These are phyloP conservation scores for Populus alba DNA, from an alignment of 345 rosid species.

Conservation along the genomic window DNA sequence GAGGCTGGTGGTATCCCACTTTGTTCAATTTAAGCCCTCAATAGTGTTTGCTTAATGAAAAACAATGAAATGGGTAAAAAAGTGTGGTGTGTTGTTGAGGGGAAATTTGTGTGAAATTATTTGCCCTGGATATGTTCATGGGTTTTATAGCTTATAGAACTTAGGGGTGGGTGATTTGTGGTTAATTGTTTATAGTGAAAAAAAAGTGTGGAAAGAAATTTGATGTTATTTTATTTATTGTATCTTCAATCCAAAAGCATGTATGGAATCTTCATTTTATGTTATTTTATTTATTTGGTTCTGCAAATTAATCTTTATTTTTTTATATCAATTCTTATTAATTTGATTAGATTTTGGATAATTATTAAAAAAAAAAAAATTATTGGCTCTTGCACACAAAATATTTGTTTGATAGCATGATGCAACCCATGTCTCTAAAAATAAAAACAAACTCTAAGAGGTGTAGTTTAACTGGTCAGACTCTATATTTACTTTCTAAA, in stretches of 20 bases:
- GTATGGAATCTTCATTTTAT: too few relatives aligned
- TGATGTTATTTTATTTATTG: not conserved
- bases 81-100: not conserved
- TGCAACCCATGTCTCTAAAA: too few relatives aligned
- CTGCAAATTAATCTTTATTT: not conserved
- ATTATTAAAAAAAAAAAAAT: not conserved
- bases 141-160: not conserved
- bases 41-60: slow-evolving; percentile 29
- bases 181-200: not conserved
- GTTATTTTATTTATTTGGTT: not conserved
- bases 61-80: slow-evolving; percentile 5
- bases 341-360: not conserved
- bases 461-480: too few relatives aligned
- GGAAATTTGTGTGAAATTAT: slow-evolving; percentile 1
- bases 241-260: not conserved
- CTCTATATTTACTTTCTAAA: too few relatives aligned
- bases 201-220: too few relatives aligned
- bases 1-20: slow-evolving; percentile 11
- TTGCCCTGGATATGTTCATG: not conserved
- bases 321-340: not conserved
- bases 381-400: too few relatives aligned
- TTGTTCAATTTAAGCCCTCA: slow-evolving; percentile 26
- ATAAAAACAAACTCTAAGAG: too few relatives aligned
- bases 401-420: too few relatives aligned
- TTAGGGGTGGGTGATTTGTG: not conserved